A percentile compares a stretch with the other conserved stretches of the same genome.
These are phyloP conservation scores for Fusarium austroafricanum DNA, from an alignment of 2,329 filamentous ascomycete species.

Conservation along the genomic window DNA sequence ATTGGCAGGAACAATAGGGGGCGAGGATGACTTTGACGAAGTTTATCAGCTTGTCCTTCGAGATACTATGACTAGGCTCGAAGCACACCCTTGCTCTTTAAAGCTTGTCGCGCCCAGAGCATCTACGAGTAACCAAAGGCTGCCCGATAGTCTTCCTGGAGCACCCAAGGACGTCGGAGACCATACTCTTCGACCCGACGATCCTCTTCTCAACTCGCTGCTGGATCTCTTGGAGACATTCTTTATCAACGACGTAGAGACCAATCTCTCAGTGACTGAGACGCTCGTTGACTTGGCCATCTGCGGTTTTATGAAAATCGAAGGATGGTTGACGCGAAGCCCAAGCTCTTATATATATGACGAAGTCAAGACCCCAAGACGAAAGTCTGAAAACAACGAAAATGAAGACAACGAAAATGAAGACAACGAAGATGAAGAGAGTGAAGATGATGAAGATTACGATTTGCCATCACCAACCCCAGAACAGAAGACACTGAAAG, in stretches of 20 bases:
- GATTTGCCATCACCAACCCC: slow-evolving; percentile 26
- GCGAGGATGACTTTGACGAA: slow-evolving; percentile 76
- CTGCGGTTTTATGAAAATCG: slow-evolving; percentile 85
- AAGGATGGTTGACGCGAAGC: slow-evolving; percentile 88
- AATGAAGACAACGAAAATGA: slow-evolving; percentile 17
- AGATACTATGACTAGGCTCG: slow-evolving; percentile 75
- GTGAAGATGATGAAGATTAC: slow-evolving; percentile 35
- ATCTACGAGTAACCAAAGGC: slow-evolving; percentile 66
- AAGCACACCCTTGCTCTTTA: slow-evolving; percentile 79
- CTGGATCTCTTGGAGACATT: slow-evolving; percentile 81
- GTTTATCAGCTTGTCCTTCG: slow-evolving; percentile 78
- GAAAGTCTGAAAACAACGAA: slow-evolving; percentile 13
- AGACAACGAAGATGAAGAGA: slow-evolving; percentile 31
- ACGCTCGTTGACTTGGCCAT: slow-evolving; percentile 83
- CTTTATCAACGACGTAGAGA: slow-evolving; percentile 90
- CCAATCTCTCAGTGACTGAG: slow-evolving; percentile 89
- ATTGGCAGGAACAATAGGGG: slow-evolving; percentile 75
- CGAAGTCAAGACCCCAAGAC: slow-evolving; percentile 51
- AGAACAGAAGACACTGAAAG: slow-evolving; percentile 55
- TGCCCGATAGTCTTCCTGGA: slow-evolving; percentile 69
- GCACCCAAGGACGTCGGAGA: slow-evolving; percentile 70
- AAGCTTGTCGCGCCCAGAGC: slow-evolving; percentile 73
- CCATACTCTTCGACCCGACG: slow-evolving; percentile 72
- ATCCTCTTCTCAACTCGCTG: slow-evolving; percentile 73
- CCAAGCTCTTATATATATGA: slow-evolving; percentile 69